A percentile compares a stretch with the other conserved stretches of the same genome.
phyloP scores from a whole-genome alignment of 1,284 basidiomycete species.

The Austroboletus niveus region DNA sequence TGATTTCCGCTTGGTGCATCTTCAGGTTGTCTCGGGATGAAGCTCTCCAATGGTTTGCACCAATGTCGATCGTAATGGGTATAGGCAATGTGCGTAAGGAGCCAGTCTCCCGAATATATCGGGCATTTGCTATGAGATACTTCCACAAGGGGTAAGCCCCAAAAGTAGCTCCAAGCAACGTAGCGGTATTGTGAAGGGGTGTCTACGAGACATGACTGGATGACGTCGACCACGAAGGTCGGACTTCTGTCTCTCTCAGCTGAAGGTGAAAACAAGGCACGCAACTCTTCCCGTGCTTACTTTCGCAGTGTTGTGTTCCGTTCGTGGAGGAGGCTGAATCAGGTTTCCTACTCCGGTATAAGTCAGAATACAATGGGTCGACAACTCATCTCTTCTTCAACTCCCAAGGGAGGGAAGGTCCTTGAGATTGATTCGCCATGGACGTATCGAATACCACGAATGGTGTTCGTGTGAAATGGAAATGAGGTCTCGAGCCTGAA shows the following conservation, averaged over 20 bases:
- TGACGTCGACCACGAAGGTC: conserved; percentile 17
- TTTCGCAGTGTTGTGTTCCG: conserved; percentile 16
- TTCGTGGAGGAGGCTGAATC: neutral
- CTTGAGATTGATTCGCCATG: neutral
- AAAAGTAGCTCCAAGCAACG: conserved; percentile 22
- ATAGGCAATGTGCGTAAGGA: too few relatives aligned
- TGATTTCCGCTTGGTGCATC: conserved; percentile 19
- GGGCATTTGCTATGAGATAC: too few relatives aligned
- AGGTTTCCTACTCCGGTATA: neutral
- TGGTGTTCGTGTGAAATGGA: conserved; percentile 14
- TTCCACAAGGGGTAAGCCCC: neutral
- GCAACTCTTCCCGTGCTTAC: conserved; percentile 8
- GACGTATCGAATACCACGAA: conserved; percentile 7
- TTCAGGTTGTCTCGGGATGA: conserved; percentile 12
- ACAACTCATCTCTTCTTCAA: neutral
- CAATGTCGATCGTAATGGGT: conserved; percentile 2
- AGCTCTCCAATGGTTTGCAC: conserved; percentile 12
- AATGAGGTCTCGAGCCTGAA: conserved; percentile 12
- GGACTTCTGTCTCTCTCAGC: neutral
- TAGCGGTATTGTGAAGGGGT: conserved; percentile 19
- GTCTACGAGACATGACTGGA: conserved; percentile 13
- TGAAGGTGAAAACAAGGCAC: neutral
- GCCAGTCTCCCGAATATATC: too few relatives aligned
- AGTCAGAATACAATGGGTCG: conserved; percentile 1
- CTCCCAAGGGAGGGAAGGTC: conserved; percentile 16